phyloP scores from a whole-genome alignment of 208 protist species.

The Acanthamoeba royreba region DNA sequence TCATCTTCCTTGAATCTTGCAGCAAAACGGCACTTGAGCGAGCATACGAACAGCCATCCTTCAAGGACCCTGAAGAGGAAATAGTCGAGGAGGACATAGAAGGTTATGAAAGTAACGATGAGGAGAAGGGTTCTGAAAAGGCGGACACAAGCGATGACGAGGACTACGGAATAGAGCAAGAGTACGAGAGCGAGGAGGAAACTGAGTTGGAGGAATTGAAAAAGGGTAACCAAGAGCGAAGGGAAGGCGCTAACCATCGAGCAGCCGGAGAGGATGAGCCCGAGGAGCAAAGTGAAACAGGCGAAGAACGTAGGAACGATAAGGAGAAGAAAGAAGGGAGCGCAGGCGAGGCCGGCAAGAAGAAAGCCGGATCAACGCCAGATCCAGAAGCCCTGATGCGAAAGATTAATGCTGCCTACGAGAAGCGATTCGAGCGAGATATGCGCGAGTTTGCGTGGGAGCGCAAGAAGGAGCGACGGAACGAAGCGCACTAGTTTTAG shows the following conservation, averaged over 20 bases:
- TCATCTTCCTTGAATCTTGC: too few species aligned
- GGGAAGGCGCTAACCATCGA: too few species aligned
- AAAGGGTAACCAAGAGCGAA: too few species aligned
- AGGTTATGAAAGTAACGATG: background rate
- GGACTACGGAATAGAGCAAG: too few species aligned
- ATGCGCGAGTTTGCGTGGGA: background rate
- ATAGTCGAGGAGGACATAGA: background rate
- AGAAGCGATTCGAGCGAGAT: constrained; percentile 7
- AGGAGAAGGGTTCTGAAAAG: background rate
- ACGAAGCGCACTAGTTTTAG: background rate
- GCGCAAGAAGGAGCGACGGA: background rate
- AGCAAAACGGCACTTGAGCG: background rate
- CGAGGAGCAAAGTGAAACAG: too few species aligned
- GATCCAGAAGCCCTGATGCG: background rate
- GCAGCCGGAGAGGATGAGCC: too few species aligned
- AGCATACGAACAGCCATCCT: background rate
- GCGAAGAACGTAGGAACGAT: background rate
- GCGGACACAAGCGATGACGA: background rate
- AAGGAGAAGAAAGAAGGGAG: background rate
- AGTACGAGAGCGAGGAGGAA: background rate
- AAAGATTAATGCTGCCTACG: background rate
- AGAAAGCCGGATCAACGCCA: background rate
- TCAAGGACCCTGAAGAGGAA: constrained; percentile 3
- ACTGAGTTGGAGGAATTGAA: background rate
- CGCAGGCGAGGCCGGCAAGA: background rate